A percentile compares a stretch with the other conserved stretches of the same genome.
phyloP scores from a whole-genome alignment of 129 eudicot genomes.

The Sambucus nigra region DNA sequence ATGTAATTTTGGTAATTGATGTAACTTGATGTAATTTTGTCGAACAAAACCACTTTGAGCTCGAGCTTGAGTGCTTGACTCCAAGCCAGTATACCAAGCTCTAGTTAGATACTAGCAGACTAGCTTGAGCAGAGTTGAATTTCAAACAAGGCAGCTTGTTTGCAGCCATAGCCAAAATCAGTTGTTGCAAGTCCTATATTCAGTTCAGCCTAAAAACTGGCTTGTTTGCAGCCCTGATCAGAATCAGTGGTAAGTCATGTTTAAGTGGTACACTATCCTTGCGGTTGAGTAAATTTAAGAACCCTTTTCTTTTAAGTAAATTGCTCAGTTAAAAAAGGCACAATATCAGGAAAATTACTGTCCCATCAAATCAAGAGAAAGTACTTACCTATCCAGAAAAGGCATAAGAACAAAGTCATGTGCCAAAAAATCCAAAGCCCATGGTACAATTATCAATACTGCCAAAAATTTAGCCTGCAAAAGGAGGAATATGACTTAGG shows the following conservation, averaged over 20 bases:
- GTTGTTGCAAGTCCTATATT: background rate
- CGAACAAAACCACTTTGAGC: background rate
- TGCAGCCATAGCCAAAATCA: background rate
- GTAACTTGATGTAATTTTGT: background rate
- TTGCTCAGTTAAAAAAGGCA: background rate
- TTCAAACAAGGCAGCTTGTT: background rate
- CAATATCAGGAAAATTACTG: background rate
- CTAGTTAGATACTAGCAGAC: too few relatives aligned
- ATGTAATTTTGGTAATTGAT: background rate
- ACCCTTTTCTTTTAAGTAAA: background rate
- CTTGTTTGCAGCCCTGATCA: background rate
- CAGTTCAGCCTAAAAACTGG: background rate
- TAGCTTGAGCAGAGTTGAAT: too few relatives aligned
- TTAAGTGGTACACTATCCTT: background rate
- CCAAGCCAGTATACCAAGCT: background rate
- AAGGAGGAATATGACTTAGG: conserved; percentile 15
- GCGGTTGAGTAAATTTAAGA: background rate
- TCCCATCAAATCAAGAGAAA: background rate
- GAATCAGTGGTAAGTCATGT: background rate
- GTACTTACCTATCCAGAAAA: conserved; percentile 78
- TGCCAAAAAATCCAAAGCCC: conserved; percentile 85
- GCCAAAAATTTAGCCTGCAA: conserved; percentile 97
- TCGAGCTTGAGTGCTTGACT: background rate
- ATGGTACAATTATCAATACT: conserved; percentile 63
- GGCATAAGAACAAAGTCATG: conserved; percentile 98